Base-by-base conservation (phyloP, 1,284 basidiomycete species). In the Ustilago lituana region DNA sequence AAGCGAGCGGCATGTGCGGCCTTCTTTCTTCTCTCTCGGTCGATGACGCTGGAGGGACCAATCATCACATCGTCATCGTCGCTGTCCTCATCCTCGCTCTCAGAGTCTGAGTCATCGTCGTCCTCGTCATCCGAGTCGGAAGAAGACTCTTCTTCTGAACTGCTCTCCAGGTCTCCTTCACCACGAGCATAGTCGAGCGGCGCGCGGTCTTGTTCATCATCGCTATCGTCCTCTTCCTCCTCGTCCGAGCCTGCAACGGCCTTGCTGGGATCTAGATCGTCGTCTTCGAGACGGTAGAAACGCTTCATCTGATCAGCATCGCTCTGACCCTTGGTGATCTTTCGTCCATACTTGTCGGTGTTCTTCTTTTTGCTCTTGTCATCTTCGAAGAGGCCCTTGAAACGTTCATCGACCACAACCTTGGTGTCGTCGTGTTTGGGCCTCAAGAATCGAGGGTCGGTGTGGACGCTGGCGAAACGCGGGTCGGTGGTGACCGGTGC, bases 301-400 rank as follows among this genome's bases (percentile, higher is more conserved):
- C 74, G 55, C 40, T 71, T 63, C 69, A 77, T 67, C 57, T 74
- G 65, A 37, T 68, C 66, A 14, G 66, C 62, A 43, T 74, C 69
- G 33, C 51, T 67, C 54, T 60, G 36, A 17, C 63, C 57, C 73
- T 23, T 67, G 1, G 36, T 39, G n/a, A 94, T 81, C 17, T 86
- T 85, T 43, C 94, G 87, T 11, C 94, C 94, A 81, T 94, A 96
- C 84, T 95, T 96, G 86, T 98, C 95, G 45, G 94, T 91, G 63
- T 86, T 88, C 45, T 47, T 52, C 61, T 52, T 71, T 36, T 49
- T 53, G 44, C 58, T 22, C 37, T 70, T 73, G 65, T 79, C 46
- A 48, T 50, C 56, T 26, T 62, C 43, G 26, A 63, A 46, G 41
- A 59, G 50, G 24, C 83, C 83, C 82, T 91, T 92, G 87, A 98